Percentiles rank a stretch among this genome's conserved stretches.
These are phyloP conservation scores for Tuber borchii DNA, from an alignment of 495 filamentous ascomycete species.

Conservation along the genomic window DNA sequence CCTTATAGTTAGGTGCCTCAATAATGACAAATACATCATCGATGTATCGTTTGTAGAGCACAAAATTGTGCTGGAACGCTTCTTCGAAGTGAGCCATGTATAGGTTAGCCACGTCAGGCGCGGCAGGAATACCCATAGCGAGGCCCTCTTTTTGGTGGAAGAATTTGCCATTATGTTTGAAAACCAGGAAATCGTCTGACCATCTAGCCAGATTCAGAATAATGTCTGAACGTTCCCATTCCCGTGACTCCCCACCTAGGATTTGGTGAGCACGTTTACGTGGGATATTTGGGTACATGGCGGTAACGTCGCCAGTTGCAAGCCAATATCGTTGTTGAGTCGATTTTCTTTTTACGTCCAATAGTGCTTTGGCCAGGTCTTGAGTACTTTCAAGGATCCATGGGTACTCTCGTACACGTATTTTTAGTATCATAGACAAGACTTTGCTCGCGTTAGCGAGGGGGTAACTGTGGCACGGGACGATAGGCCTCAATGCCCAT, in stretches of 20 bases:
- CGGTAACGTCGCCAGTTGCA: conserved; percentile 10
- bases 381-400: too few relatives aligned
- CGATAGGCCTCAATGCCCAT: not conserved
- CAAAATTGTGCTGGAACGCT: not conserved
- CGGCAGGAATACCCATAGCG: too few relatives aligned
- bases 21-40: conserved; percentile 8
- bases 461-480: conserved; percentile 7
- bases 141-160: too few relatives aligned
- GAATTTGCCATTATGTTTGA: too few relatives aligned
- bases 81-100: not conserved
- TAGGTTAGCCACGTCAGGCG: too few relatives aligned
- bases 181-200: conserved; percentile 4
- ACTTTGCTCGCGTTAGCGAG: not conserved
- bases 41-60: not conserved
- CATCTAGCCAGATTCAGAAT: too few relatives aligned
- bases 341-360: too few relatives aligned
- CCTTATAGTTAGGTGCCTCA: not conserved
- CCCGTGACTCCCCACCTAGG: too few relatives aligned
- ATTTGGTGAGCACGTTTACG: conserved; percentile 5
- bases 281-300: conserved; percentile 9
- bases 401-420: too few relatives aligned
- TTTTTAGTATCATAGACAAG: not conserved
- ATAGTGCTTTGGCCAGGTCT: too few relatives aligned
- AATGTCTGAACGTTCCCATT: too few relatives aligned
- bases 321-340: too few relatives aligned